Evolutionary conservation across 2,329 filamentous ascomycete species (phyloP), one percentile per base, ranked within the genome.

Genomic region (Alternaria atra): DNA sequence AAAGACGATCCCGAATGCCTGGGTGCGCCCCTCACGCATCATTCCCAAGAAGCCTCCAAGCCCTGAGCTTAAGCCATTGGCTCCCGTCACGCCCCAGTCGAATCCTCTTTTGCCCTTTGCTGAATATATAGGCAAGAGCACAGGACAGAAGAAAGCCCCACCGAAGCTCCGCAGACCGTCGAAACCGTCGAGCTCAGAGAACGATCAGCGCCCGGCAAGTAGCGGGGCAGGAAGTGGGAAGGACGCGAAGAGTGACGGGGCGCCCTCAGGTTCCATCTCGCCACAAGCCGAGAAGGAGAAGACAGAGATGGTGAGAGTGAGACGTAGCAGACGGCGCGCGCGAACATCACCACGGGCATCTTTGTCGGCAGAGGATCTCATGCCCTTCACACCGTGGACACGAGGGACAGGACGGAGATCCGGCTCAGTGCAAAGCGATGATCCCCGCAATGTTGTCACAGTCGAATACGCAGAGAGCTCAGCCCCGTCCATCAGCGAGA

Each of bases 1-100:
- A 25, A 78, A 79, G 65, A 70, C 68, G 29, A 71, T 77, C 9
- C 75, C 77, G 39, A 79, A 73, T 35, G 77, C 73, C 37, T 80
- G 77, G 77, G 77, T 80, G 52, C 73, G 77, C 7, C 77, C 77
- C 42, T 73, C 74, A 5, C 70, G 70, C 59, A 67, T 70, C 30
- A 66, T 70, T 5, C 57, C 57, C 50, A 70, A 72, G 55, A 69
- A 67, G 52, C 58, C 58, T 35, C 54, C 58, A 1, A 60, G 58
- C 29, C 58, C 58, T 10, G 60, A 62, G 48, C 51, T 55, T 32
- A 59, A 66, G 17, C 51, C 65, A 20, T 40, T 61, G n/a, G 57
- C 62, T 23, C 64, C 62, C 4, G 20, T 34, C 27, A 52, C 60
- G 6, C 66, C 61, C 8, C 63, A 63, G 8, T 64, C 64, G 8